Conservation (phyloP, 2,329 filamentous ascomycete genomes). For the Aspergillus udagawae region DNA sequence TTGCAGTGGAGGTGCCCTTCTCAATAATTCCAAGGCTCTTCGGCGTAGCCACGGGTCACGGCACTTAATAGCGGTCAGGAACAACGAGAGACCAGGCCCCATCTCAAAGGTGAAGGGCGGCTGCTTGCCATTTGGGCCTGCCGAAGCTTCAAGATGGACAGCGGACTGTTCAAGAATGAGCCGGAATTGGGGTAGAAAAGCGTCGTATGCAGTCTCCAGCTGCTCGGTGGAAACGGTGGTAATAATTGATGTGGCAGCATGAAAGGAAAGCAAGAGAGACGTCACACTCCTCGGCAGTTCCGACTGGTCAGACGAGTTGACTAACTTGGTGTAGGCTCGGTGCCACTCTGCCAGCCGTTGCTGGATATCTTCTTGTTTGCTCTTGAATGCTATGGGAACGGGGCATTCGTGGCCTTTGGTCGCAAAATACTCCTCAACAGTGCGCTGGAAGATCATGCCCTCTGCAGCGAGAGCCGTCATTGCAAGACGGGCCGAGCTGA, state of each 20-base stretch:
- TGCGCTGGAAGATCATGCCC: constrained; percentile 3
- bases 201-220: neutral
- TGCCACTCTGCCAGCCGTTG: constrained; percentile 1
- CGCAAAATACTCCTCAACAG: neutral
- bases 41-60: constrained; percentile 3
- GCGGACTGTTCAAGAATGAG: constrained; percentile 5
- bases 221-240: neutral
- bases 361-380: neutral
- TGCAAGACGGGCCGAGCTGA: constrained; percentile 11
- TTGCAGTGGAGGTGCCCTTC: constrained; percentile 4
- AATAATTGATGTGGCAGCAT: neutral
- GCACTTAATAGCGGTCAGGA: constrained; percentile 6
- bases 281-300: neutral
- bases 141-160: constrained; percentile 1
- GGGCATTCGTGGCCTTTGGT: neutral
- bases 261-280: constrained; percentile 2
- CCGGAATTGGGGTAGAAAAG: neutral
- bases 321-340: neutral
- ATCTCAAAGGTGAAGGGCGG: constrained; percentile 10
- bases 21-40: constrained; percentile 2
- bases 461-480: constrained; percentile 1
- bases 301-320: neutral
- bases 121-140: constrained; percentile 5
- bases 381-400: neutral
- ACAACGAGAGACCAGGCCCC: constrained; percentile 3